Conservation (phyloP, 2,329 filamentous ascomycete species). For the Mycosphaerella arachidis region DNA sequence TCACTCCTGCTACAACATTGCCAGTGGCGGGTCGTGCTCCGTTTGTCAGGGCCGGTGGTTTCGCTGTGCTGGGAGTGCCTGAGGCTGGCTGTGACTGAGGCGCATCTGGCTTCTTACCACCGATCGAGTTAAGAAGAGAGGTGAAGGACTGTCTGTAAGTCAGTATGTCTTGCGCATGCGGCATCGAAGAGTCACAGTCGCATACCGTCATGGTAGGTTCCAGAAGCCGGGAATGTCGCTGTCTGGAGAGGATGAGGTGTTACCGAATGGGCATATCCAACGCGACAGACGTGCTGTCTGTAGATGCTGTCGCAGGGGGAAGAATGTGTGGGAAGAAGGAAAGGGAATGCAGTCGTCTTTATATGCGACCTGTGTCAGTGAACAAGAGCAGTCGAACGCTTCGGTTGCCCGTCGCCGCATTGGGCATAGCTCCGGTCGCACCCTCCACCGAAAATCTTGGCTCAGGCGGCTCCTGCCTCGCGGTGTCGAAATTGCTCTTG, state of each 20-base stretch:
- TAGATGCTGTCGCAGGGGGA: neutral
- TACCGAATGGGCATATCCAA: slow-evolving; percentile 7
- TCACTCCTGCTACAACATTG: slow-evolving; percentile 29
- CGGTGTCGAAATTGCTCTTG: neutral
- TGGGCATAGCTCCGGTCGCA: neutral
- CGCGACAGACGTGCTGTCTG: slow-evolving; percentile 1
- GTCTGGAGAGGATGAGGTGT: slow-evolving; percentile 6
- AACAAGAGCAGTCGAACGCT: neutral
- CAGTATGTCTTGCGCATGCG: slow-evolving; percentile 11
- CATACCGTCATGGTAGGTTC: slow-evolving; percentile 18
- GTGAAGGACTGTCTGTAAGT: slow-evolving; percentile 29
- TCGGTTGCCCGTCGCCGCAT: too few species aligned
- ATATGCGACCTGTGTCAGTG: neutral
- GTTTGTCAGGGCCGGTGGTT: slow-evolving; percentile 18
- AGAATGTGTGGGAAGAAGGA: neutral
- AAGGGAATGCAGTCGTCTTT: neutral
- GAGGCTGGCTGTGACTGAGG: slow-evolving; percentile 16
- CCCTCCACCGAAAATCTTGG: neutral
- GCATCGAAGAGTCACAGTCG: slow-evolving; percentile 4
- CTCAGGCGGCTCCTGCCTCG: neutral
- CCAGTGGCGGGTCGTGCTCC: slow-evolving; percentile 18
- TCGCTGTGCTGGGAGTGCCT: slow-evolving; percentile 9
- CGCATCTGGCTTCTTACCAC: slow-evolving; percentile 21
- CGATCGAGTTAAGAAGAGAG: slow-evolving; percentile 29
- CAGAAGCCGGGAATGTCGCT: slow-evolving; percentile 11